A percentile compares a stretch with the other conserved stretches of the same genome.
These are phyloP conservation scores for Candida sonorensis DNA, from an alignment of 805 yeast genomes.

Conservation along the genomic window DNA sequence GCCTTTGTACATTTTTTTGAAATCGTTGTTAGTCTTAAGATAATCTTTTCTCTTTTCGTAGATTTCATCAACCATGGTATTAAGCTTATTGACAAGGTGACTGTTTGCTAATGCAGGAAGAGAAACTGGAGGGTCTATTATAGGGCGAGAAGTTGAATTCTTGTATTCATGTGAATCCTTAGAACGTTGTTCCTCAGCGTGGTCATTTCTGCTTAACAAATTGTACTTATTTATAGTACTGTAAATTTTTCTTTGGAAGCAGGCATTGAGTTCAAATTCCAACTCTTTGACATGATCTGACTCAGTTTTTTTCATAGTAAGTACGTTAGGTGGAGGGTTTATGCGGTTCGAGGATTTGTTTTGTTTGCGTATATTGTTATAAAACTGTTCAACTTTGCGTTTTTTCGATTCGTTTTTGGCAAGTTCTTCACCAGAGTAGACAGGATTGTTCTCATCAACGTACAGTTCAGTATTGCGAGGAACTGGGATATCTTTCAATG, in stretches of 20 bases:
- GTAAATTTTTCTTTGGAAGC: slow-evolving; percentile 12
- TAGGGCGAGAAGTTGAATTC: too few relatives aligned
- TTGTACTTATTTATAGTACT: slow-evolving; percentile 7
- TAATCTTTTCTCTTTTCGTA: too few relatives aligned
- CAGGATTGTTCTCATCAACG: slow-evolving; percentile 15
- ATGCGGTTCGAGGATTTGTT: too few relatives aligned
- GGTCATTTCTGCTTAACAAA: slow-evolving; percentile 4
- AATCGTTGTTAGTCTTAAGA: too few relatives aligned
- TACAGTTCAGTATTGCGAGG: slow-evolving; percentile 25
- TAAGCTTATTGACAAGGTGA: too few relatives aligned
- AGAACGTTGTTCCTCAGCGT: too few relatives aligned
- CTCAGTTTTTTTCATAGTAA: slow-evolving; percentile 6
- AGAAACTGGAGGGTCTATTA: slow-evolving; percentile 23
- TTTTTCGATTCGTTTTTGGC: background rate
- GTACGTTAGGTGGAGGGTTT: slow-evolving; percentile 7
- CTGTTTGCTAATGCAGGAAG: too few relatives aligned
- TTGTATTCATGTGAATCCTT: too few relatives aligned
- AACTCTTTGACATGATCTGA: slow-evolving; percentile 13
- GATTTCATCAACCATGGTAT: too few relatives aligned
- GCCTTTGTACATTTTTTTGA: too few relatives aligned
- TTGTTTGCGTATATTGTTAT: too few relatives aligned
- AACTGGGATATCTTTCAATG: slow-evolving; percentile 28
- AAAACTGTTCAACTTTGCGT: too few relatives aligned
- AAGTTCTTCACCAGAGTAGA: background rate
- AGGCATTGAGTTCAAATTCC: slow-evolving; percentile 14